Percentiles rank a stretch among this genome's conserved stretches.
phyloP scores from a whole-genome alignment of 371 early-diverging fungal genomes.

The Mortierella sp. region DNA sequence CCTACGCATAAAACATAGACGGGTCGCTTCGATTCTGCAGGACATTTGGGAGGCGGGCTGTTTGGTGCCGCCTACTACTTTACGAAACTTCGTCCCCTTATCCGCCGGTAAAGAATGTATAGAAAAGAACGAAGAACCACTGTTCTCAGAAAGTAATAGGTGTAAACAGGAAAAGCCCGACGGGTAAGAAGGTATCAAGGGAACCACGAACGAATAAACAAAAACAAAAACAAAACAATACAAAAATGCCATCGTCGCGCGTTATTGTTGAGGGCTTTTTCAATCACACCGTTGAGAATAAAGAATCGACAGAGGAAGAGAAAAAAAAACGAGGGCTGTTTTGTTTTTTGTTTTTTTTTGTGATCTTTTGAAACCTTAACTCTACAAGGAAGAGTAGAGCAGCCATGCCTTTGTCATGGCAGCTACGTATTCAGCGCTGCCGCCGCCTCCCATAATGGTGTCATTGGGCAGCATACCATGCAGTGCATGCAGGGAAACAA shows the following conservation, averaged over 20 bases:
- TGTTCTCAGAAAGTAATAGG: neutral
- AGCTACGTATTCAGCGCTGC: neutral
- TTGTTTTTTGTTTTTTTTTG: neutral
- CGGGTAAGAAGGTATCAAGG: neutral
- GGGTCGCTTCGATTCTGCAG: constrained; percentile 69
- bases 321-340: neutral
- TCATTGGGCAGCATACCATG: neutral
- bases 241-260: neutral
- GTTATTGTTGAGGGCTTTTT: too few relatives aligned
- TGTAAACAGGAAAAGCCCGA: too few relatives aligned
- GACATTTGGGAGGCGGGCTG: constrained; percentile 69
- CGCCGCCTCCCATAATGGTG: neutral
- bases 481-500: neutral
- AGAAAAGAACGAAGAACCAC: neutral
- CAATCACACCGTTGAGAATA: too few relatives aligned
- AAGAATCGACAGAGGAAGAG: neutral
- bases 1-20: constrained; percentile 16
- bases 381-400: too few relatives aligned
- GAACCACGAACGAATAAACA: neutral
- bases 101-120: constrained; percentile 15
- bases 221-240: neutral
- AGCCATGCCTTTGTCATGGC: too few relatives aligned
- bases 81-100: constrained; percentile 60
- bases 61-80: constrained; percentile 72
- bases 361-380: neutral